phyloP scores from a whole-genome alignment of 345 rosid species.

The Salix viminalis region DNA sequence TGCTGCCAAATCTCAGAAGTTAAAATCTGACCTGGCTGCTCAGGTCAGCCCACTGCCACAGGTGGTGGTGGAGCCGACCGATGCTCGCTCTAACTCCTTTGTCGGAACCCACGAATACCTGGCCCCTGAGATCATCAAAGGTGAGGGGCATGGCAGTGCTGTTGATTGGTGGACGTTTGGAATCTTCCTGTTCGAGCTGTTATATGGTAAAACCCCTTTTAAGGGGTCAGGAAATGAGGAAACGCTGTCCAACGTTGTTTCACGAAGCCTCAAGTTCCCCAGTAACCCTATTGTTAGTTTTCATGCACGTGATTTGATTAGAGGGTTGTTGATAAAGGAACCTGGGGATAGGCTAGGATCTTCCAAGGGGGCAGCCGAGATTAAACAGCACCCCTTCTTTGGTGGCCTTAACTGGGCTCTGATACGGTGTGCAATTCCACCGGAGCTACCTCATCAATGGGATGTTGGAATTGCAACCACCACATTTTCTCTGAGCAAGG shows the following conservation, averaged over 20 bases:
- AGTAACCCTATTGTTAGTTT: slow-evolving; percentile 51
- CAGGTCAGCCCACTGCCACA: slow-evolving; percentile 63
- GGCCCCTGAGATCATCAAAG: slow-evolving; percentile 77
- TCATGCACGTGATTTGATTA: slow-evolving; percentile 64
- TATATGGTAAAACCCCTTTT: slow-evolving; percentile 69
- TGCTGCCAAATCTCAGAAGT: slow-evolving; percentile 51
- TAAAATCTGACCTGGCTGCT: slow-evolving; percentile 53
- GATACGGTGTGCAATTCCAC: slow-evolving; percentile 64
- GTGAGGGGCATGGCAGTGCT: slow-evolving; percentile 75
- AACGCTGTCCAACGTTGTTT: slow-evolving; percentile 60
- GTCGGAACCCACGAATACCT: slow-evolving; percentile 79
- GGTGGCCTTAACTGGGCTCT: slow-evolving; percentile 83
- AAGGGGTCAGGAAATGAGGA: slow-evolving; percentile 67
- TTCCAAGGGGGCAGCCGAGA: slow-evolving; percentile 67
- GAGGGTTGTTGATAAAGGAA: slow-evolving; percentile 62
- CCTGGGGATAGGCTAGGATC: slow-evolving; percentile 64
- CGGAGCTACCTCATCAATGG: slow-evolving; percentile 47
- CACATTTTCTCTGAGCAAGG: slow-evolving; percentile 26
- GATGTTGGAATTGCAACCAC: slow-evolving; percentile 20
- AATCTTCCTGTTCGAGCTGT: slow-evolving; percentile 61
- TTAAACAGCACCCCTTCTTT: slow-evolving; percentile 67
- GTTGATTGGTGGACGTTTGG: slow-evolving; percentile 93
- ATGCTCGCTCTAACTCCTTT: slow-evolving; percentile 73
- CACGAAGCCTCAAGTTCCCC: slow-evolving; percentile 58
- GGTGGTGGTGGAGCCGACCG: slow-evolving; percentile 75